phyloP scores from a whole-genome alignment of 2,329 filamentous ascomycete species.

The Phoma sp. region DNA sequence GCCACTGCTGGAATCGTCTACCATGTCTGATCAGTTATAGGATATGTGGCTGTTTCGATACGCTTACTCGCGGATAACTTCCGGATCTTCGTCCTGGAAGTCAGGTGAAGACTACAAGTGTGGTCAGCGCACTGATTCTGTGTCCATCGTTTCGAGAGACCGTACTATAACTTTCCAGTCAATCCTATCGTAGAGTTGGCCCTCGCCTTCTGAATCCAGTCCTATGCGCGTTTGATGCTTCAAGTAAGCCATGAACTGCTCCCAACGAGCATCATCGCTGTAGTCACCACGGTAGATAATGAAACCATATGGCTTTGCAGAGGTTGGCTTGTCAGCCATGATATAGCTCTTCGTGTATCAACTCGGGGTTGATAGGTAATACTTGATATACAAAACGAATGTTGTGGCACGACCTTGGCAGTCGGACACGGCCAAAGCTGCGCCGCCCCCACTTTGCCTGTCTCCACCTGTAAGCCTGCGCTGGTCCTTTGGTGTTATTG shows the following conservation, averaged over 20 bases:
- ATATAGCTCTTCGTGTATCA: neutral
- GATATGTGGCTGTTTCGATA: neutral
- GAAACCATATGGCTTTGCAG: constrained; percentile 7
- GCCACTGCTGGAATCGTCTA: constrained; percentile 2
- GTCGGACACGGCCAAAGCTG: neutral
- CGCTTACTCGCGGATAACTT: neutral
- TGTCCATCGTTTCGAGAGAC: neutral
- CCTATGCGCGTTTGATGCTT: constrained; percentile 5
- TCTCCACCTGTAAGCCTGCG: neutral
- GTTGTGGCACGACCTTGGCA: neutral
- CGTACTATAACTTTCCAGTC: constrained; percentile 14
- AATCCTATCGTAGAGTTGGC: constrained; percentile 4
- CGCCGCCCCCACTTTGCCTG: neutral
- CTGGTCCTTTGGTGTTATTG: too few relatives aligned
- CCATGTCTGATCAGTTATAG: constrained; percentile 1
- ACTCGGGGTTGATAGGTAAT: neutral
- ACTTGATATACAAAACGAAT: neutral
- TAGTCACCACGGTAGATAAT: constrained; percentile 9
- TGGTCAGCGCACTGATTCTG: neutral
- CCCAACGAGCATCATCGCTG: constrained; percentile 4
- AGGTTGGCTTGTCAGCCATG: neutral
- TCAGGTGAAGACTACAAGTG: neutral
- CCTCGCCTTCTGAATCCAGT: neutral
- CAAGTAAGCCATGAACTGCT: constrained; percentile 10
- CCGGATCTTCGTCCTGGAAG: constrained; percentile 1